phyloP scores from a whole-genome alignment of 345 rosid genomes.

The Pseudoturritis turrita region DNA sequence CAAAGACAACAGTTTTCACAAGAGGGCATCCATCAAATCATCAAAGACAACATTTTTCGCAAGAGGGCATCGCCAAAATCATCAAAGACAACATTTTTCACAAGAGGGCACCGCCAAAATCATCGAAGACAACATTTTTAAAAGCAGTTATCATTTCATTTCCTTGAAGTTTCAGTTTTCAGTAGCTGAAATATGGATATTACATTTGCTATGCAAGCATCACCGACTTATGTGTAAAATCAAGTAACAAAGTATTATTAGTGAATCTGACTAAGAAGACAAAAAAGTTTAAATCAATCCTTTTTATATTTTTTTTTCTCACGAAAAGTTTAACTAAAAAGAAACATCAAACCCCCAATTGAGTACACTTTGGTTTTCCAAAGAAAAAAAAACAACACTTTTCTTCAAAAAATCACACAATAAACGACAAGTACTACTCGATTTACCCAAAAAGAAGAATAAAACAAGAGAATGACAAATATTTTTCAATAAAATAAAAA shows the following conservation, averaged over 20 bases:
- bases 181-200: not conserved
- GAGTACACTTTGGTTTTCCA: not conserved
- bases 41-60: not conserved
- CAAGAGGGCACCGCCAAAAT: not conserved
- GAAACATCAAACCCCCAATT: not conserved
- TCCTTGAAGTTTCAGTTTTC: not conserved
- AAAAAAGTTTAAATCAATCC: not conserved
- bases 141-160: not conserved
- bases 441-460: not conserved
- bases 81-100: not conserved
- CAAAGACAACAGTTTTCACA: not conserved
- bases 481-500: not conserved
- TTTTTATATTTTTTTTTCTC: not conserved
- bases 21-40: not conserved
- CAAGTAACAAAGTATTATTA: not conserved
- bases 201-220: slow-evolving; percentile 4
- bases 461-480: not conserved
- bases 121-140: not conserved
- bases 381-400: not conserved
- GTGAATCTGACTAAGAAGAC: slow-evolving; percentile 6
- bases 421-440: slow-evolving; percentile 18
- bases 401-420: slow-evolving; percentile 3
- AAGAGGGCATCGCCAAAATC: not conserved
- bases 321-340: not conserved
- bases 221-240: not conserved